Evolutionary conservation across 2,329 filamentous ascomycete species (phyloP), one percentile per base, ranked within the genome.

Genomic region (Chrysosphaeria jannelii): DNA sequence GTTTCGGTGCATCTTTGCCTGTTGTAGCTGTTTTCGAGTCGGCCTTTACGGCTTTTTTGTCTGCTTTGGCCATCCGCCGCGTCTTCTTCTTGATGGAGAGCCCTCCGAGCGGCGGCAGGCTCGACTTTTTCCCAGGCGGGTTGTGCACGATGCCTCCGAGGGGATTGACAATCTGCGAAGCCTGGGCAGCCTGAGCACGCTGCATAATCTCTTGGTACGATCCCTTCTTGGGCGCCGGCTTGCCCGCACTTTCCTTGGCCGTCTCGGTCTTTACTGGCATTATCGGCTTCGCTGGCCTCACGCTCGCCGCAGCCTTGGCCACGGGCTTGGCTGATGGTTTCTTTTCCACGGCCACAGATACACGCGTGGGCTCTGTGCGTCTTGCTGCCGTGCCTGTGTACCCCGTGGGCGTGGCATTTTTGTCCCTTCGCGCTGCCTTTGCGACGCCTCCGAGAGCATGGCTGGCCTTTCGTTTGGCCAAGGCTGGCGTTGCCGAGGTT

Each of bases 91-190:
- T n/a, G n/a, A n/a, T n/a, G n/a, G n/a, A n/a, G n/a, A n/a, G n/a
- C n/a, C 25, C 15, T 8, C 26, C 21, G 6, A 27, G 15, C 14
- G 28, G 24, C 19, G 22, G 21, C 15, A 28, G 19, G 5, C 24
- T 22, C 3, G 23, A 23, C 2, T 16, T n/a, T n/a, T n/a, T n/a
- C n/a, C n/a, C n/a, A n/a, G 64, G 56, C 11, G 65, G 53, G 38
- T 75, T 75, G 41, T 76, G 68, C 37, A 74, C 69, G 32, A 76
- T n/a, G n/a, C n/a, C n/a, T n/a, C n/a, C n/a, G n/a, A n/a, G n/a
- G n/a, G n/a, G n/a, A n/a, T n/a, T n/a, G n/a, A n/a, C n/a, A n/a
- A n/a, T n/a, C n/a, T n/a, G n/a, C n/a, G 45, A 48, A 19, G 47
- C 50, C 35, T 71, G 60, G 8, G 60, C 65, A 29, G 60, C 59